phyloP scores from a whole-genome alignment of 2,329 filamentous ascomycete genomes.

The Endocalyx cinctus region DNA sequence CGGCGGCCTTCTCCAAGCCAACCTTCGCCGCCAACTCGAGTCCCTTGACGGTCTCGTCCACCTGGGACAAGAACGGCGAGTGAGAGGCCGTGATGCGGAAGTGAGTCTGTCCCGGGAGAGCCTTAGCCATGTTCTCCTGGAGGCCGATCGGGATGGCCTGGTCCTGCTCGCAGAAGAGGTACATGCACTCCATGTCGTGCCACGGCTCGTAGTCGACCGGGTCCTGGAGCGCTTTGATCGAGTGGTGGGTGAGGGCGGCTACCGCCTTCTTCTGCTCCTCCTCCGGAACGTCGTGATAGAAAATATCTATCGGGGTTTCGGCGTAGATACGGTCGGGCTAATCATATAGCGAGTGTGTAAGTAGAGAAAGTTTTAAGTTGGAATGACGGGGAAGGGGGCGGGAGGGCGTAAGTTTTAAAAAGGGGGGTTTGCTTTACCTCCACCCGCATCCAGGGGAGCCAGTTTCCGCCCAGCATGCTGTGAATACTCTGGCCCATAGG shows the following conservation, averaged over 20 bases:
- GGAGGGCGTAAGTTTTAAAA: background rate
- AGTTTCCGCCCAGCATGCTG: constrained; percentile 2
- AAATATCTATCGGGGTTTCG: no score
- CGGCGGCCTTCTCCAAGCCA: no score
- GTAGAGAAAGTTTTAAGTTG: no score
- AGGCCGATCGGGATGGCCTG: constrained; percentile 21
- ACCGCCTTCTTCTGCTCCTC: constrained; percentile 14
- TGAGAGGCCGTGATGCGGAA: no score
- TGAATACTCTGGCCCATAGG: constrained; percentile 17
- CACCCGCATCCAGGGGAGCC: constrained; percentile 2
- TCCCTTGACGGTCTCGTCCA: no score
- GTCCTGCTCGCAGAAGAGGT: constrained; percentile 34
- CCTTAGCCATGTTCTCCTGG: no score
- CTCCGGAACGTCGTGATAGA: constrained; percentile 16
- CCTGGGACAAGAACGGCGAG: no score
- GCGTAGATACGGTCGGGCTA: no score
- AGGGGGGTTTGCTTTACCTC: constrained; percentile 2
- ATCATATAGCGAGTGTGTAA: no score
- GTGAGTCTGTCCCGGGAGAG: no score
- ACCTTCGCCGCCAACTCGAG: no score
- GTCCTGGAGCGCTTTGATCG: constrained; percentile 26
- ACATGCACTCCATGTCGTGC: constrained; percentile 35
- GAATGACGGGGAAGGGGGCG: no score
- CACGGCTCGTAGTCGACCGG: constrained; percentile 34
- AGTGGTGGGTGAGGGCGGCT: constrained; percentile 22